Conservation (phyloP, 192 early-diverging fungal genomes). For the Podila epicladia region DNA sequence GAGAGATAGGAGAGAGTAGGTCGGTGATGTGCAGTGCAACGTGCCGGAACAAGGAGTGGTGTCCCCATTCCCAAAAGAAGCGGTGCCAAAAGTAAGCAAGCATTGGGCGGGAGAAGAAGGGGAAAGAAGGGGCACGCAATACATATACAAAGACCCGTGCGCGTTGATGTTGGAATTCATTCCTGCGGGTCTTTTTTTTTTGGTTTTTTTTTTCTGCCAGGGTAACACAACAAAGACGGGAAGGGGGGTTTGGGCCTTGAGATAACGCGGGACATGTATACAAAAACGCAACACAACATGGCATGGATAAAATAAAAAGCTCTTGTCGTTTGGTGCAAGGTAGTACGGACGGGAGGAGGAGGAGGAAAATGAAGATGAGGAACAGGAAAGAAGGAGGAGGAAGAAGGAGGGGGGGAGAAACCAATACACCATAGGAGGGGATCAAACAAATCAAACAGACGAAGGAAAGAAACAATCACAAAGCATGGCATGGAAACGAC, state of each 20-base stretch:
- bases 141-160: constrained; percentile 3
- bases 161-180: too few species aligned
- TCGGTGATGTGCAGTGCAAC: neutral
- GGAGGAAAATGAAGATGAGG: neutral
- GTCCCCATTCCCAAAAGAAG: constrained; percentile 8
- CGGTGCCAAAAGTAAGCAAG: constrained; percentile 4
- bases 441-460: too few species aligned
- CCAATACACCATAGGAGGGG: neutral
- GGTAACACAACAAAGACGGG: neutral
- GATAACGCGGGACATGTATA: neutral
- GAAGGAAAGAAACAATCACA: too few species aligned
- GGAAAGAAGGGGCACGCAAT: neutral
- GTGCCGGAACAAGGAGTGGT: too few species aligned
- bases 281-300: neutral
- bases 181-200: neutral
- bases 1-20: constrained; percentile 2
- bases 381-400: neutral
- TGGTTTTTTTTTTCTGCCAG: neutral
- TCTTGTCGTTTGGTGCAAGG: neutral
- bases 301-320: neutral
- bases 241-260: neutral
- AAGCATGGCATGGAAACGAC: too few species aligned
- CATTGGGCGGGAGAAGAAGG: neutral
- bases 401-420: neutral
- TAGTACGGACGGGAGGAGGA: neutral